A percentile compares a stretch with the other conserved stretches of the same genome.
Conservation (phyloP, 177 flowering plant genomes). For the Vitis hybrid region DNA sequence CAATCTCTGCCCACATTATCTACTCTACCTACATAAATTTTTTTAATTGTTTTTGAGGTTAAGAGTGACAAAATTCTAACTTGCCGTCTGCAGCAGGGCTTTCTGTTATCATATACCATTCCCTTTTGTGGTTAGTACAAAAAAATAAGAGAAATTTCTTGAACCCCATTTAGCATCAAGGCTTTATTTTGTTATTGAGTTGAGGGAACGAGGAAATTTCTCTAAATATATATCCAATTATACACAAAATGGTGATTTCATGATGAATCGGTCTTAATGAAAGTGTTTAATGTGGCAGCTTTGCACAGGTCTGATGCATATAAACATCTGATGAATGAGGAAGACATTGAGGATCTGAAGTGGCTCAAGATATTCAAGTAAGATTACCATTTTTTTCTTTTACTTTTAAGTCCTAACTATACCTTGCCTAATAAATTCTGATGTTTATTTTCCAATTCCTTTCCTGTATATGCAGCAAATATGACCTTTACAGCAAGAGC, state of each 20-base stretch:
- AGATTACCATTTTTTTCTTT: neutral
- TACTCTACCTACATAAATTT: neutral
- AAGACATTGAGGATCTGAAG: conserved; percentile 62
- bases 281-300: conserved; percentile 21
- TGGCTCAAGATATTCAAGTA: conserved; percentile 83
- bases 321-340: conserved; percentile 68
- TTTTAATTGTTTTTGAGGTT: neutral
- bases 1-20: too few relatives aligned
- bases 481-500: conserved; percentile 87
- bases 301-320: conserved; percentile 58
- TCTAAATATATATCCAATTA: too few relatives aligned
- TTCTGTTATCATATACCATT: conserved; percentile 64
- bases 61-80: too few relatives aligned
- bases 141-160: neutral
- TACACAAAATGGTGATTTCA: neutral
- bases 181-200: too few relatives aligned
- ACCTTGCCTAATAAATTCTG: neutral
- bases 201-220: too few relatives aligned
- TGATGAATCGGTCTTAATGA: neutral
- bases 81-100: conserved; percentile 37
- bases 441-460: neutral
- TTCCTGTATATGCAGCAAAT: conserved; percentile 46
- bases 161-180: too few relatives aligned
- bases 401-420: neutral
- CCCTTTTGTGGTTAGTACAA: conserved; percentile 55